phyloP scores from a whole-genome alignment of 257 asterid genomes.

The Ballota nigra region DNA sequence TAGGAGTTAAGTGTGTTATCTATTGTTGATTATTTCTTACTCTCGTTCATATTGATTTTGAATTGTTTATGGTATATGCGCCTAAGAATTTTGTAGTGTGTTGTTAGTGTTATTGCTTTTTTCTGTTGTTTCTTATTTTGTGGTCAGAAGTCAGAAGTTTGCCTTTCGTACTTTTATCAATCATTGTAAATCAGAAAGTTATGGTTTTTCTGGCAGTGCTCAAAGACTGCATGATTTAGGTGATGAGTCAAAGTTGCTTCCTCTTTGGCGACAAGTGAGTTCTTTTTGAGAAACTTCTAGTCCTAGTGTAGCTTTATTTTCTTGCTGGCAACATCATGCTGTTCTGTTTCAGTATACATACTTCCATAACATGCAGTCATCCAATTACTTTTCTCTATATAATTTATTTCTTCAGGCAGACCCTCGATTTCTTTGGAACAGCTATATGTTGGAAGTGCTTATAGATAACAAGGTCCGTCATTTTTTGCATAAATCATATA shows the following conservation, averaged over 20 bases:
- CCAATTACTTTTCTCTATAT: constrained; percentile 1
- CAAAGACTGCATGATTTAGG: constrained; percentile 92
- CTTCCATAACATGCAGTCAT: neutral
- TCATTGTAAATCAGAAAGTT: constrained; percentile 8
- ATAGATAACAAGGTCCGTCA: constrained; percentile 80
- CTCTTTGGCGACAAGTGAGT: constrained; percentile 99
- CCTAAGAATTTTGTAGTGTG: neutral
- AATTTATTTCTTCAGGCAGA: constrained; percentile 81
- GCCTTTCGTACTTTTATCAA: constrained; percentile 20
- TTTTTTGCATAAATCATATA: constrained; percentile 15
- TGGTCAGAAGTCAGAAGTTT: constrained; percentile 4
- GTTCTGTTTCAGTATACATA: constrained; percentile 11
- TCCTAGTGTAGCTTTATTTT: neutral
- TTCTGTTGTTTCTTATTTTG: constrained; percentile 7
- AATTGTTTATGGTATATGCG: neutral
- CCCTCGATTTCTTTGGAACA: constrained; percentile 99
- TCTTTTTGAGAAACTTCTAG: constrained; percentile 18
- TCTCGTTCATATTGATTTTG: neutral
- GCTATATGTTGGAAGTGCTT: constrained; percentile 88
- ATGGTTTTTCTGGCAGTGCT: constrained; percentile 52
- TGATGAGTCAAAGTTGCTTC: constrained; percentile 88
- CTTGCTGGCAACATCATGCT: constrained; percentile 7
- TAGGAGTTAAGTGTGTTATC: neutral
- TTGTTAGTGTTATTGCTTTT: neutral
- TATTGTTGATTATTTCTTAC: neutral